A percentile compares a stretch with the other conserved stretches of the same genome.
These are phyloP conservation scores for Eucalyptus erythrocorys DNA, from an alignment of 345 rosid genomes.

Conservation along the genomic window DNA sequence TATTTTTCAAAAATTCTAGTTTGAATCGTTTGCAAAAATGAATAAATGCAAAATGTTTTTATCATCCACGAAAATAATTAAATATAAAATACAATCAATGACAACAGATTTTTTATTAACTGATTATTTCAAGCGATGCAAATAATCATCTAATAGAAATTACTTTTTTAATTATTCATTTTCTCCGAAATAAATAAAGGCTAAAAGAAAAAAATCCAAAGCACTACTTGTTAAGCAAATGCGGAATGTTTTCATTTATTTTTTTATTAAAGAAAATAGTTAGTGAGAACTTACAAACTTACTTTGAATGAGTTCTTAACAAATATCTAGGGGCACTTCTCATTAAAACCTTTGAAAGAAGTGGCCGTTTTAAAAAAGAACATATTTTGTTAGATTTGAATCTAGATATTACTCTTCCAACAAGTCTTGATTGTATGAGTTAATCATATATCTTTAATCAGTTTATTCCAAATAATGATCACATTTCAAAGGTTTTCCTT, in stretches of 20 bases:
- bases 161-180: not conserved
- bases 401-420: too few species aligned
- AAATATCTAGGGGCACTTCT: not conserved
- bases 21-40: not conserved
- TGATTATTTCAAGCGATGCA: not conserved
- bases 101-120: not conserved
- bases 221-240: not conserved
- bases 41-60: not conserved
- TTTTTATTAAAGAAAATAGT: not conserved
- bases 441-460: too few species aligned
- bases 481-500: not conserved
- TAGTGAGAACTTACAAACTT: not conserved
- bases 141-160: not conserved
- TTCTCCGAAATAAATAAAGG: rapidly evolving
- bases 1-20: not conserved
- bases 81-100: not conserved
- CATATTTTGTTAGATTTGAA: not conserved
- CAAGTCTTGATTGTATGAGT: rapidly evolving
- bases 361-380: not conserved
- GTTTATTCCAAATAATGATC: not conserved
- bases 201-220: too few species aligned
- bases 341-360: not conserved
- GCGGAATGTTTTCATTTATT: not conserved
- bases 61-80: not conserved
- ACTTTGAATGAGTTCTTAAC: not conserved